A percentile compares a stretch with the other conserved stretches of the same genome.
Evolutionary conservation across 2,329 filamentous ascomycete species (phyloP).

Genomic region (Aspergillus novoparasiticus): DNA sequence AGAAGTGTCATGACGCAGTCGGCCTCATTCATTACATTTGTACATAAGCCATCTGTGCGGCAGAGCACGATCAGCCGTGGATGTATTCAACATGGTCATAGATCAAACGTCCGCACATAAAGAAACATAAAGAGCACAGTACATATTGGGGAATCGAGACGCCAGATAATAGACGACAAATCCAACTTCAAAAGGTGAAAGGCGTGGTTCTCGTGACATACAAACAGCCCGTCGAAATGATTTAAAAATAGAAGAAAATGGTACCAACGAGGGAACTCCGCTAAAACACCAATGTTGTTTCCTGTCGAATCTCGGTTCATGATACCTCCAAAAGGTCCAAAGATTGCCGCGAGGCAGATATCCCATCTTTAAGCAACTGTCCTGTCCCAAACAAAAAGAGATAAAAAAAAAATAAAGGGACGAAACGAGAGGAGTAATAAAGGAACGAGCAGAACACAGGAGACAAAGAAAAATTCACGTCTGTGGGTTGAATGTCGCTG

Average conservation of each 20-base stretch:
- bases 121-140: constrained; percentile 17
- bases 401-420: constrained; percentile 8
- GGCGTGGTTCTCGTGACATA: constrained; percentile 15
- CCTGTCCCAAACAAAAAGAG: constrained; percentile 20
- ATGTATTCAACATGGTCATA: neutral
- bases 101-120: constrained; percentile 5
- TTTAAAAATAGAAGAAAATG: constrained; percentile 1
- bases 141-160: constrained; percentile 35
- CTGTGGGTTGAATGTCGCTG: constrained; percentile 6
- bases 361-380: constrained; percentile 28
- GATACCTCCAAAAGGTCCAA: constrained; percentile 9
- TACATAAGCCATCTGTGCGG: neutral
- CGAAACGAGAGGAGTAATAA: neutral
- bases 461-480: constrained; percentile 19
- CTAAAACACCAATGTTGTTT: constrained; percentile 27
- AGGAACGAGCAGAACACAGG: constrained; percentile 16
- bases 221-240: constrained; percentile 5
- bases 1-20: neutral
- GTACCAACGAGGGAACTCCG: constrained; percentile 21
- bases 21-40: neutral
- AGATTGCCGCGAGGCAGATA: constrained; percentile 31
- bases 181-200: constrained; percentile 18
- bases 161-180: constrained; percentile 23
- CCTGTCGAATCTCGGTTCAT: constrained; percentile 14
- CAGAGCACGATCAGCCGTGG: neutral